Evolutionary conservation across 75 land plant genomes (phyloP), one percentile per base, ranked within the genome.

Genomic region (Azolla pinnata): DNA sequence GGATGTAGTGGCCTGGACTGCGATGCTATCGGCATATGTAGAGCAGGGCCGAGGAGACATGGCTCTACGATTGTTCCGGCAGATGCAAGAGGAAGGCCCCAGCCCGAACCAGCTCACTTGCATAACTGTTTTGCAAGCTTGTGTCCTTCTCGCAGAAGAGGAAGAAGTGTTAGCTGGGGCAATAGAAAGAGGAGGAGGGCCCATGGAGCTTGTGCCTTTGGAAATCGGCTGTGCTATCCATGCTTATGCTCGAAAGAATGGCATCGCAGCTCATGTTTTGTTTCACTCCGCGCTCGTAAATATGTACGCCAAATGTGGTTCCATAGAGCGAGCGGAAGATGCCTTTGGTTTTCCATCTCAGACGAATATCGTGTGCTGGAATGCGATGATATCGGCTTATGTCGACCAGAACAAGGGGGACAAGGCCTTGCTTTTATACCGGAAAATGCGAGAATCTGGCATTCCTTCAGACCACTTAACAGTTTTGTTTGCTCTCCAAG

Each of bases 401-500:
- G 44, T 49, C 21, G 56, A 57, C 1, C 31, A 38, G 1, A 60
- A 59, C 5, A 29, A 30, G 31, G 53, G 60, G 30, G 44, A 56
- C 27, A 69, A 46, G 20, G 72, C 72, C 1, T 21, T 69, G 27
- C 7, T 18, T 1, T 17, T 45, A 0, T 69, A 61, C 57, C 1
- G 42, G 31, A 5, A 62, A 19, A 18, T 69, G 72, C 49, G 33
- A 1, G 27, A 8, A 24, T 31, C n/a, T 31, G 72, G 54, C 33
- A 44, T 69, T 4, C 2, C 44, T 50, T 74, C 75, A 9, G 82
- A 81, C 54, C 72, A 81, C 65, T 67, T 81, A 10, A 79, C 87
- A 2, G 53, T 83, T n/a, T 76, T 80, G 14, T 80, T 77, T 55
- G 76, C 83, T 19, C 65, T 78, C 8, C 77, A 80, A 66, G 84